Conservation (phyloP, 2,329 filamentous ascomycete species). For the Fusarium sp. region DNA sequence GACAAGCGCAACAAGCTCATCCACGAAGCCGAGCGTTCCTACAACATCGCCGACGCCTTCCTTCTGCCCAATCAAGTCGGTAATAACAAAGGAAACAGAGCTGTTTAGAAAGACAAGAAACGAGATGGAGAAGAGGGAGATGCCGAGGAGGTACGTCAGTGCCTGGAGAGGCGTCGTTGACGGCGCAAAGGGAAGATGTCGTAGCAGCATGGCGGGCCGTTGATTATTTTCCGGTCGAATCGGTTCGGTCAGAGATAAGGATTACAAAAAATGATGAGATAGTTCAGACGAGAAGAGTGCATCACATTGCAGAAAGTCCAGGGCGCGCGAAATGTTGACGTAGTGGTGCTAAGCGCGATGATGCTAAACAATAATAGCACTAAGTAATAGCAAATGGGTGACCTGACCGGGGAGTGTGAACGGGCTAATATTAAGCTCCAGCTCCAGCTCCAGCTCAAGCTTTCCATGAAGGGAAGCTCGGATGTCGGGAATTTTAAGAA, state of each 20-base stretch:
- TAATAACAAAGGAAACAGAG: constrained; percentile 85
- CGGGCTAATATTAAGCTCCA: neutral
- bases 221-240: neutral
- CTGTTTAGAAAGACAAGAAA: constrained; percentile 92
- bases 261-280: neutral
- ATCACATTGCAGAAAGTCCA: constrained; percentile 37
- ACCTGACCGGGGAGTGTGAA: neutral
- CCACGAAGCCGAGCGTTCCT: constrained; percentile 85
- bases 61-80: constrained; percentile 81
- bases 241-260: neutral
- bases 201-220: constrained; percentile 50
- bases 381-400: neutral
- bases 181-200: constrained; percentile 67
- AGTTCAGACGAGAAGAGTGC: constrained; percentile 3
- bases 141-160: constrained; percentile 81
- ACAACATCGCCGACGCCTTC: constrained; percentile 81
- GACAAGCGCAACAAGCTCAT: constrained; percentile 83
- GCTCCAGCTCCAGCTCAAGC: neutral
- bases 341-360: constrained; percentile 30
- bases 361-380: constrained; percentile 26
- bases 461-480: constrained; percentile 20
- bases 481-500: constrained; percentile 21
- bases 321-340: constrained; percentile 30
- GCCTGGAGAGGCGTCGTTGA: constrained; percentile 71
- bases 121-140: constrained; percentile 87